Evolutionary conservation across 768 basidiomycete species (phyloP), one percentile per base, ranked within the genome.

Genomic region (Podaxis sp.): DNA sequence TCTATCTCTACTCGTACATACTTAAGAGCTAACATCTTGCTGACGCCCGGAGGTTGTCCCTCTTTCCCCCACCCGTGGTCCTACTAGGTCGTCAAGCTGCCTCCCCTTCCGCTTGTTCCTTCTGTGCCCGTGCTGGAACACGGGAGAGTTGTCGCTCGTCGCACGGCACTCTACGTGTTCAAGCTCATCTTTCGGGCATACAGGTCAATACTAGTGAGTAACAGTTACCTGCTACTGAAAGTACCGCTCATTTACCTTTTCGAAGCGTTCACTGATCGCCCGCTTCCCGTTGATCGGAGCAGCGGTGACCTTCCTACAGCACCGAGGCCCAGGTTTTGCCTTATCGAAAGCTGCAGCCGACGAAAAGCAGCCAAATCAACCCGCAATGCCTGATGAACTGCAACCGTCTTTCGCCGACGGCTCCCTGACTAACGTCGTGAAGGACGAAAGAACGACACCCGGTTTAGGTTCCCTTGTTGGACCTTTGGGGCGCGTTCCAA

Each of bases 161-260:
- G 46, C 33, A 51, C 19, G 2, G 44, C 33, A 9, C 57, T 59
- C 17, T 36, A 51, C 24, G 26, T 51, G n/a, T 26, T 59, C 17
- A 11, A 33, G 46, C 44, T 59, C 48, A 22, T 59, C 30, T 40
- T 59, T 33, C 48, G 33, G 24, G 33, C 57, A n/a, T 59, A 24
- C 11, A 22, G 57, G 26, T 49, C 57, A 51, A 36, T 38, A 17
- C 24, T 59, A 13, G 57, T 59, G 4, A 33, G 57, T 49, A 24
- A 51, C 12, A 24, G 12, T 12, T 3, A 19, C 26, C 22, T 12
- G 2, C 26, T 11, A 15, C 5, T 15, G 12, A 9, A 24, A 28
- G 26, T 22, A 24, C 12, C 5, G 11, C 26, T 17, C 42, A 13
- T 24, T 51, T 12, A 51, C 49, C 4, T 12, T 1, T 51, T 11